Base-by-base conservation (phyloP, 2,329 filamentous ascomycete species). In the Xenoacremonium recifei region DNA sequence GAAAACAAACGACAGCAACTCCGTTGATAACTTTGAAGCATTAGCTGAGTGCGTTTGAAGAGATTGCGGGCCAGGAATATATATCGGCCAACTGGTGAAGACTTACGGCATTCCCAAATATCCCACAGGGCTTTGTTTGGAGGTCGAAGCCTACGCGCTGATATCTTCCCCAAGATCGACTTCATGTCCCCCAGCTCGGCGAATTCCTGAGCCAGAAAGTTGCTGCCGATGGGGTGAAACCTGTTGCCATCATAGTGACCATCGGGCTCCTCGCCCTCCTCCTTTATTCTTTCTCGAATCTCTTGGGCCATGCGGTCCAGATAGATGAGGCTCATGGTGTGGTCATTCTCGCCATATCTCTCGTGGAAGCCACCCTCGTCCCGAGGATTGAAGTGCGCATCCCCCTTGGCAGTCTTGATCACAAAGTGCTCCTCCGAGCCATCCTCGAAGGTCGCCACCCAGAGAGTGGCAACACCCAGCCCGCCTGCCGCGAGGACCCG, bases 91-190 rank as follows among this genome's bases (percentile, higher is more conserved):
- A 15, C 10, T 4, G 3, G 13, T 6, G 3, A 16, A 12, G 12
- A 55, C 60, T 45, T 39, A 63, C 60, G 33, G 20, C 58, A 61
- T 31, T 61, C 59, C 57, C 58, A 59, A 17, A 63, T 51, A 18
- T 57, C 53, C 60, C 60, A 63, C 6, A 63, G 43, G 7, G 51
- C 46, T 30, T 41, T 52, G 18, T 49, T 40, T 3, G 57, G 35
- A 34, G 59, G 52, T 2, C 13, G 13, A 6, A 36, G 34, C 6
- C 16, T 10, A 20, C 29, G 37, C 13, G 17, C 12, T 5, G 51
- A 45, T 7, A 44, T 40, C 18, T 41, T 47, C 15, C 21, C 16
- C 35, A 63, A 27, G 16, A 61, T 37, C 1, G 35, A 34, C 11
- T 23, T 38, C 16, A 63, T 25, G 27, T 55, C 57, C 6, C 61